Conservation (phyloP, 331 rosid species). For the Acacia pycnantha region DNA sequence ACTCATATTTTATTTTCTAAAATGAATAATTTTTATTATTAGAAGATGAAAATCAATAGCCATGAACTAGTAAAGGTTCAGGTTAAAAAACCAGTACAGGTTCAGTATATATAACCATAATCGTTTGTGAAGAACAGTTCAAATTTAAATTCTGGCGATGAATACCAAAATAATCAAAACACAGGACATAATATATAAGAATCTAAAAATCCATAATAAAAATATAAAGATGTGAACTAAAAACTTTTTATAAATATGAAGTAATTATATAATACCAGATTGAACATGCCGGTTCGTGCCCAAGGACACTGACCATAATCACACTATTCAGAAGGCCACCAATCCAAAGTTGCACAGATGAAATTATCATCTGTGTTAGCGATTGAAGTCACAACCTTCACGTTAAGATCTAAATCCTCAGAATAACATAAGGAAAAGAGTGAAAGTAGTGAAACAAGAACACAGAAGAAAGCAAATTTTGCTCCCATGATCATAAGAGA, state of each 20-base stretch:
- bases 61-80: neutral
- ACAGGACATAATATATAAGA: neutral
- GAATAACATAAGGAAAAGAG: constrained; percentile 16
- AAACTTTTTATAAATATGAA: neutral
- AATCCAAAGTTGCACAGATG: constrained; percentile 69
- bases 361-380: constrained; percentile 56
- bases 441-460: constrained; percentile 19
- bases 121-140: neutral
- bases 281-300: constrained; percentile 49
- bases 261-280: constrained; percentile 36
- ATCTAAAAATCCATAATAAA: neutral
- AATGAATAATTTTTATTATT: neutral
- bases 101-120: neutral
- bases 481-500: constrained; percentile 18
- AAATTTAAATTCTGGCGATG: neutral
- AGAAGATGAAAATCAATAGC: neutral
- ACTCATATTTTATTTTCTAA: neutral
- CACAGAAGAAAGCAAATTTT: neutral
- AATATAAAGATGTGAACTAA: neutral
- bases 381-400: constrained; percentile 38
- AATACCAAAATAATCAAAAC: neutral
- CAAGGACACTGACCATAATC: constrained; percentile 60
- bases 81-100: neutral
- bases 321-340: constrained; percentile 69
- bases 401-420: constrained; percentile 34